phyloP scores from a whole-genome alignment of 345 rosid genomes.

The Camelina sativa region DNA sequence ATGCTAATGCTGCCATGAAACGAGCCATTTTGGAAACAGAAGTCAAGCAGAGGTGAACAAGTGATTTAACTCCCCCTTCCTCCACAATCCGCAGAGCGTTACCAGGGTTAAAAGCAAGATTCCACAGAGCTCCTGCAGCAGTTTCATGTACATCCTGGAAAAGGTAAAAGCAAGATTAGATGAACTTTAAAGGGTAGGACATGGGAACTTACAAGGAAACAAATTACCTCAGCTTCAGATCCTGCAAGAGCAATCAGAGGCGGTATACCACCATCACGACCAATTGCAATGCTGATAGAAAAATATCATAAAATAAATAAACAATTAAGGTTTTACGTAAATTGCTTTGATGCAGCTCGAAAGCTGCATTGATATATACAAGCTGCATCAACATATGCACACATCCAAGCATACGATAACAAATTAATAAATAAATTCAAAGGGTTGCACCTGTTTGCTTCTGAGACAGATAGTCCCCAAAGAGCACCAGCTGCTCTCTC shows the following conservation, averaged over 20 bases:
- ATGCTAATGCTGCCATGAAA: constrained; percentile 82
- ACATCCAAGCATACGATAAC: neutral
- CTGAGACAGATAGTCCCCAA: constrained; percentile 90
- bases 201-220: constrained; percentile 15
- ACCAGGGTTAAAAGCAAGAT: constrained; percentile 72
- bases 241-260: constrained; percentile 70
- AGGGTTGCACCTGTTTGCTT: constrained; percentile 70
- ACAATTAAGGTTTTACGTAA: constrained; percentile 7
- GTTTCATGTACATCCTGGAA: constrained; percentile 87
- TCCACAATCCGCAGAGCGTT: constrained; percentile 76
- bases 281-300: constrained; percentile 68
- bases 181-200: constrained; percentile 4
- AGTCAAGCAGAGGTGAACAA: constrained; percentile 60
- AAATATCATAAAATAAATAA: neutral
- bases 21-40: constrained; percentile 79
- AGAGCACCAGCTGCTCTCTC: constrained; percentile 98
- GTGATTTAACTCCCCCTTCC: constrained; percentile 75
- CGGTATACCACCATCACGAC: constrained; percentile 75
- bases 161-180: constrained; percentile 1
- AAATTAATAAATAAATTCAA: constrained; percentile 9
- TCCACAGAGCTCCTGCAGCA: constrained; percentile 90
- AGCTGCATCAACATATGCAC: constrained; percentile 3
- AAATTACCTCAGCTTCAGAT: constrained; percentile 65
- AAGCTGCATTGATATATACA: neutral
- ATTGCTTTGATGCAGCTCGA: neutral